Evolutionary conservation across 495 filamentous ascomycete species (phyloP).

Genomic region (Bathelium albidoporum): DNA sequence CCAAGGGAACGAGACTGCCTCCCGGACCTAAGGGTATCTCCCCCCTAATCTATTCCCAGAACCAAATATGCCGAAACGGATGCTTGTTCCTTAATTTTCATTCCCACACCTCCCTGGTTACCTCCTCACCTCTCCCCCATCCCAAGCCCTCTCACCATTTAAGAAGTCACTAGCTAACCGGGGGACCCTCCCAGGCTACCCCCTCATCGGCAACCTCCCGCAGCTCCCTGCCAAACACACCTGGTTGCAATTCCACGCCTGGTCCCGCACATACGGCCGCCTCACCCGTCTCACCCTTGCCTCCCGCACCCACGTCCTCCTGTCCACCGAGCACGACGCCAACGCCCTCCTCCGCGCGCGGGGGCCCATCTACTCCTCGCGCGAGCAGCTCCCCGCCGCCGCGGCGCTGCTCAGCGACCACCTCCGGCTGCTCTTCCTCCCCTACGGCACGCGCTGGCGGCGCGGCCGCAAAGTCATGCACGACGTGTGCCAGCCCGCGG

Average conservation of each 20-base stretch:
- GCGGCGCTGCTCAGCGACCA: conserved; percentile 13
- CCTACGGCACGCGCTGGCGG: conserved; percentile 17
- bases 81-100: not conserved
- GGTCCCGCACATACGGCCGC: conserved; percentile 33
- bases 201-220: not conserved
- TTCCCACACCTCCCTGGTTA: conserved; percentile 8
- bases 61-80: not conserved
- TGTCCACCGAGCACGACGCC: conserved; percentile 32
- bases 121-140: conserved; percentile 24
- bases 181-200: no score
- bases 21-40: not conserved
- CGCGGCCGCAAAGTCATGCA: conserved; percentile 25
- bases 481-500: conserved; percentile 20
- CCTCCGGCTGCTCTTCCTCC: conserved; percentile 12
- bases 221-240: not conserved
- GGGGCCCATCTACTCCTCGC: conserved; percentile 27
- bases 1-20: not conserved
- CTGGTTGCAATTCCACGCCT: conserved; percentile 37
- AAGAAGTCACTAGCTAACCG: no score
- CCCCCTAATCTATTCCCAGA: no score
- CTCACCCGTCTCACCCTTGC: conserved; percentile 29
- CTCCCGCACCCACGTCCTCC: conserved; percentile 24
- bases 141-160: no score
- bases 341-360: conserved; percentile 33
- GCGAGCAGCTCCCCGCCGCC: conserved; percentile 20